Conservation (phyloP, 2,329 filamentous ascomycete species). For the Aschersonia sp. region DNA sequence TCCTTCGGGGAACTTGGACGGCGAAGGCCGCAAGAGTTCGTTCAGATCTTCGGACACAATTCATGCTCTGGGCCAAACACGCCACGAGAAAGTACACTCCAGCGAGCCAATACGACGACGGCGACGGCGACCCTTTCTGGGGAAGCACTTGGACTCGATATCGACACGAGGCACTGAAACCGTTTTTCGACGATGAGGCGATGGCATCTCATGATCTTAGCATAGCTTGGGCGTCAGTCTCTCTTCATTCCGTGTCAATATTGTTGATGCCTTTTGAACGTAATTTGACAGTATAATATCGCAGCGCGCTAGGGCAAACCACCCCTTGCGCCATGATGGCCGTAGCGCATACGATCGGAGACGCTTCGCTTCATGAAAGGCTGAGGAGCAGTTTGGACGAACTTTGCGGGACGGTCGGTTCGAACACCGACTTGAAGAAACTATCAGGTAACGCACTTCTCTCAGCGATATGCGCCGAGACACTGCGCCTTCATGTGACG, state of each 20-base stretch:
- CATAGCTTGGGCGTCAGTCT: conserved; percentile 1
- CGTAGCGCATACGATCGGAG: not conserved
- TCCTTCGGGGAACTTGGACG: not conserved
- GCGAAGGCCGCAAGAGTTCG: not conserved
- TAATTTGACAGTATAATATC: not conserved
- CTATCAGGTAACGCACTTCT: too few relatives aligned
- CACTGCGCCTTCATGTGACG: not conserved
- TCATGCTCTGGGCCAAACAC: not conserved
- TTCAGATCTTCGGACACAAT: not conserved
- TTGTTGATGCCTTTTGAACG: too few relatives aligned
- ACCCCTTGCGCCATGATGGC: conserved; percentile 1
- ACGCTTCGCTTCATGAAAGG: not conserved
- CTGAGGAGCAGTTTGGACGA: not conserved
- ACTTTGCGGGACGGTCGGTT: too few relatives aligned
- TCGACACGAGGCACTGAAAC: not conserved
- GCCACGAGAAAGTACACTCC: not conserved
- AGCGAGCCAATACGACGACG: not conserved
- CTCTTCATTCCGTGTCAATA: not conserved
- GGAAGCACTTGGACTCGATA: not conserved
- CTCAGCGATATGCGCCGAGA: not conserved
- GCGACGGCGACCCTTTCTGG: not conserved
- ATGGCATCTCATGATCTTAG: not conserved
- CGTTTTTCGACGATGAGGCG: conserved; percentile 1
- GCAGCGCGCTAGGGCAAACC: conserved; percentile 1
- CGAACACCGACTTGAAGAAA: too few relatives aligned